phyloP scores from a whole-genome alignment of 257 asterid genomes.

The Ocimum tenuiflorum region DNA sequence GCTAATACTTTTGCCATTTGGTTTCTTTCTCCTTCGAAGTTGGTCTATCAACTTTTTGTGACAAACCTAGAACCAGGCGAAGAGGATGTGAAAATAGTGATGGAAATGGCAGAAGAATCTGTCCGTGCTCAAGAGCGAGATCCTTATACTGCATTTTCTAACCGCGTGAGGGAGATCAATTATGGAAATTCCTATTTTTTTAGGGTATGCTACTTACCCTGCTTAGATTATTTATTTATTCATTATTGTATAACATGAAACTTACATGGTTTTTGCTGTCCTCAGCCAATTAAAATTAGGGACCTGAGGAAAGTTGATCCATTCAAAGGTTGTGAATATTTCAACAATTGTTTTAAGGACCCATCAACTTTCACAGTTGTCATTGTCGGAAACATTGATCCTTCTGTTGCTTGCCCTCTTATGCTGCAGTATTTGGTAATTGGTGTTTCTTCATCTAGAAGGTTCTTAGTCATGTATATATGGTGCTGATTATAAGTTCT shows the following conservation, averaged over 20 bases:
- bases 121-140: slow-evolving; percentile 96
- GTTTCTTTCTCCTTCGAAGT: slow-evolving; percentile 37
- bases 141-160: slow-evolving; percentile 78
- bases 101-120: slow-evolving; percentile 98
- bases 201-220: slow-evolving; percentile 48
- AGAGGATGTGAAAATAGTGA: slow-evolving; percentile 86
- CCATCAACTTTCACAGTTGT: slow-evolving; percentile 84
- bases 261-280: slow-evolving; percentile 10
- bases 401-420: slow-evolving; percentile 68
- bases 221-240: neutral
- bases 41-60: slow-evolving; percentile 86
- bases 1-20: slow-evolving; percentile 18
- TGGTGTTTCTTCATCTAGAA: slow-evolving; percentile 15
- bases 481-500: slow-evolving; percentile 15
- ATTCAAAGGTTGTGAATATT: slow-evolving; percentile 72
- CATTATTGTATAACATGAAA: neutral
- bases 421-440: slow-evolving; percentile 76
- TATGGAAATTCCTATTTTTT: slow-evolving; percentile 90
- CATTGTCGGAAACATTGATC: slow-evolving; percentile 88
- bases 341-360: slow-evolving; percentile 78
- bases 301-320: slow-evolving; percentile 85
- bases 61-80: slow-evolving; percentile 72
- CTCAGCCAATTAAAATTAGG: slow-evolving; percentile 60
- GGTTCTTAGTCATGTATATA: slow-evolving; percentile 4
- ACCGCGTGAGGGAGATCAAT: slow-evolving; percentile 89